A percentile compares a stretch with the other conserved stretches of the same genome.
Conservation (phyloP, 106 monocot genomes). For the Platanthera guangdongensis region DNA sequence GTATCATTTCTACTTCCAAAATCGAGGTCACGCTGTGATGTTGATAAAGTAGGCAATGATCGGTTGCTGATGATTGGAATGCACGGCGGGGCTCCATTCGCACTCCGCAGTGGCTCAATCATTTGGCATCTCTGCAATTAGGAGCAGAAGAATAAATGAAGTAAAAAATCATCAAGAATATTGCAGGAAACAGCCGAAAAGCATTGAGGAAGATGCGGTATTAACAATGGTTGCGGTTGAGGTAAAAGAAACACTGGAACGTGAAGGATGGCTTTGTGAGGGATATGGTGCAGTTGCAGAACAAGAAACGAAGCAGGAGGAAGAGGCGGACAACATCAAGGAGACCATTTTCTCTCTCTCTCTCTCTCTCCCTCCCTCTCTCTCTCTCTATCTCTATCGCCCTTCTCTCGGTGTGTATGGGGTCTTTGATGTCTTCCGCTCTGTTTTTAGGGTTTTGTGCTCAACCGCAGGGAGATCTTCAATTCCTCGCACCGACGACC, state of each 20-base stretch:
- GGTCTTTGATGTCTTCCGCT: neutral
- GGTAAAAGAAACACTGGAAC: neutral
- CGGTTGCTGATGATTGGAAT: constrained; percentile 30
- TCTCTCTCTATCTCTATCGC: no score
- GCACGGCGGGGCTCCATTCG: constrained; percentile 38
- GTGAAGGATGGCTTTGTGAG: neutral
- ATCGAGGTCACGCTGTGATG: constrained; percentile 11
- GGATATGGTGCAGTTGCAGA: neutral
- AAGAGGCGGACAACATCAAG: constrained; percentile 11
- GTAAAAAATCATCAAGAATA: neutral
- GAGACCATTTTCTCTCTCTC: constrained; percentile 11
- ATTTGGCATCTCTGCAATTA: constrained; percentile 38
- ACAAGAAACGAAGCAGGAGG: constrained; percentile 8
- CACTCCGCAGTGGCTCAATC: constrained; percentile 33
- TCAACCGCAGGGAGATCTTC: neutral
- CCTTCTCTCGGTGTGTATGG: neutral
- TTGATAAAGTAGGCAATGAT: constrained; percentile 19
- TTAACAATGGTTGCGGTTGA: constrained; percentile 6
- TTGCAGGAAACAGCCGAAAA: neutral
- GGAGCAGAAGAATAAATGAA: neutral
- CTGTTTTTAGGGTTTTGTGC: neutral
- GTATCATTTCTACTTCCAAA: constrained; percentile 13
- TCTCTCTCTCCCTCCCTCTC: no score
- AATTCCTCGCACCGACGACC: no score
- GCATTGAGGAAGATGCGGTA: neutral